These are phyloP conservation scores for Sambucus nigra DNA, from an alignment of 129 eudicot species.

Conservation along the genomic window DNA sequence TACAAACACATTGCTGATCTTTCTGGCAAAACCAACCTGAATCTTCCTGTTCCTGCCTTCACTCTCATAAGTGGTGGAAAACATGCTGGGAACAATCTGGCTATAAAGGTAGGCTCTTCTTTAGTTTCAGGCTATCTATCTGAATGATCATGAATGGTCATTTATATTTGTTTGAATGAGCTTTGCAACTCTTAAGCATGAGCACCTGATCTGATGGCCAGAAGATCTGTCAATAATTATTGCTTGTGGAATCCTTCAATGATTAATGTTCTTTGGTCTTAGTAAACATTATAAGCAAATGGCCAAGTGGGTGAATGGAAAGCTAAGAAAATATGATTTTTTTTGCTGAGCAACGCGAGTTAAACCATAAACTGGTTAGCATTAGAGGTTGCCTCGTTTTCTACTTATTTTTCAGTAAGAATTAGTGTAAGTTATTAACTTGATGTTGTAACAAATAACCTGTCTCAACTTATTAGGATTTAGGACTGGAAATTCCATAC, in stretches of 20 bases:
- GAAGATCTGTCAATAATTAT: background rate
- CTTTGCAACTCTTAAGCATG: background rate
- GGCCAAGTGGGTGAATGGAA: too few species aligned
- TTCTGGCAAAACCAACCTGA: conserved; percentile 54
- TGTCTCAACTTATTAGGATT: too few species aligned
- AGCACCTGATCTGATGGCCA: background rate
- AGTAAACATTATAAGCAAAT: too few species aligned
- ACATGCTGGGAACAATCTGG: conserved; percentile 75
- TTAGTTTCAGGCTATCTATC: conserved; percentile 8
- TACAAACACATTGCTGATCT: conserved; percentile 91
- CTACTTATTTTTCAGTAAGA: too few species aligned
- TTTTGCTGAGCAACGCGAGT: too few species aligned
- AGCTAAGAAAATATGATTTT: too few species aligned
- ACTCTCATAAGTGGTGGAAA: conserved; percentile 86
- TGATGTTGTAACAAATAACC: too few species aligned
- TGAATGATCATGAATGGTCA: background rate
- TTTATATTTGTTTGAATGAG: conserved; percentile 1
- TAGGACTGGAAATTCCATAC: background rate
- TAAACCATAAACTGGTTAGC: too few species aligned
- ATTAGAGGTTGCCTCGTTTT: too few species aligned
- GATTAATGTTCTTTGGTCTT: background rate
- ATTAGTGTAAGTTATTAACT: too few species aligned
- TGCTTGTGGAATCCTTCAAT: background rate
- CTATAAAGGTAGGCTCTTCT: conserved; percentile 43
- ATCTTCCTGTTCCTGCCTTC: conserved; percentile 82